Conservation (phyloP, 2,329 filamentous ascomycete species). For the Pseudogymnoascus sp. region DNA sequence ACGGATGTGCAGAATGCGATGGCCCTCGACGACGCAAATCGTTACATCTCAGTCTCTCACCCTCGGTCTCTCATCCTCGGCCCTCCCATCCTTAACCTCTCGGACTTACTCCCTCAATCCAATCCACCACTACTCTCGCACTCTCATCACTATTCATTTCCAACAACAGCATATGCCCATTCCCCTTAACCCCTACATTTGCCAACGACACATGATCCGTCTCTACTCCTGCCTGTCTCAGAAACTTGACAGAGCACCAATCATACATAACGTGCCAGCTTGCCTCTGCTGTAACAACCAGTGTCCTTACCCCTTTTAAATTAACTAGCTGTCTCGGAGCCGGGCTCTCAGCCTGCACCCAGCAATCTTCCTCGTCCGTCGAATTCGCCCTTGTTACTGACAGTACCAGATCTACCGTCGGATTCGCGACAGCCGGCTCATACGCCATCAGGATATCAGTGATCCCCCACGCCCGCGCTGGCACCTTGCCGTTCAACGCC, state of each 20-base stretch:
- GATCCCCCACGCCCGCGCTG: conserved; percentile 35
- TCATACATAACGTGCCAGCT: conserved; percentile 41
- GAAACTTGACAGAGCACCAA: conserved; percentile 34
- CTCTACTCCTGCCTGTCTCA: conserved; percentile 36
- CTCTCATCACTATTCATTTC: conserved; percentile 40
- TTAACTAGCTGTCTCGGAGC: conserved; percentile 32
- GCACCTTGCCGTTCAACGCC: conserved; percentile 29
- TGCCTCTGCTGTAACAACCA: conserved; percentile 36
- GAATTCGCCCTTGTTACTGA: conserved; percentile 22
- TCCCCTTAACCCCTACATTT: conserved; percentile 35
- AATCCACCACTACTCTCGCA: conserved; percentile 23
- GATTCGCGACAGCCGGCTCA: conserved; percentile 34
- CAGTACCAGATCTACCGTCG: conserved; percentile 29
- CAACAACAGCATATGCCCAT: conserved; percentile 42
- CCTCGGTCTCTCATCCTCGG: not conserved
- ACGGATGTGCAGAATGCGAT: too few relatives aligned
- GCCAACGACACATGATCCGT: conserved; percentile 32
- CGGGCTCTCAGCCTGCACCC: conserved; percentile 32
- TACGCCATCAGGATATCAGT: conserved; percentile 43
- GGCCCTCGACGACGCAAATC: too few relatives aligned
- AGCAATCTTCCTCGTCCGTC: conserved; percentile 20
- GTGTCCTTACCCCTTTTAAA: conserved; percentile 29
- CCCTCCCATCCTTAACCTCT: not conserved
- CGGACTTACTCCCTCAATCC: conserved; percentile 21
- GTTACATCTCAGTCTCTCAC: not conserved